These are phyloP conservation scores for Leccinum disarticulatum DNA, from an alignment of 768 basidiomycete genomes.

Conservation along the genomic window DNA sequence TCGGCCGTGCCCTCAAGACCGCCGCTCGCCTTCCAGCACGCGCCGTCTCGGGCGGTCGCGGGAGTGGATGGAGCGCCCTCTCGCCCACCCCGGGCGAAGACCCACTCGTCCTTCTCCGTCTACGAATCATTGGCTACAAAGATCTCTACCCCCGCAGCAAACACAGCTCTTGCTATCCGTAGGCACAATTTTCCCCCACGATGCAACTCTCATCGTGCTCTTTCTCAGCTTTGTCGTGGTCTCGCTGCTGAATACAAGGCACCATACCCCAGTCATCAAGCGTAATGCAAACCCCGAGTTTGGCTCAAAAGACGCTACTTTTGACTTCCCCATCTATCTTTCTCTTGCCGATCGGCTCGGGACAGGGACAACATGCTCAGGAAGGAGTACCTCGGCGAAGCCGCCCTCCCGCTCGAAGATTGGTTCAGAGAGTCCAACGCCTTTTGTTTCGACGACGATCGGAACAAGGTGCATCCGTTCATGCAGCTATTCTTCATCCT, in stretches of 20 bases:
- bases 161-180: conserved; percentile 78
- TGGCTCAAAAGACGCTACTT: conserved; percentile 70
- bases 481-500: neutral
- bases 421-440: conserved; percentile 60
- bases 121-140: conserved; percentile 67
- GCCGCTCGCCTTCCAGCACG: conserved; percentile 56
- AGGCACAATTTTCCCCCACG: conserved; percentile 32
- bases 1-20: conserved; percentile 58
- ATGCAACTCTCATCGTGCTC: neutral
- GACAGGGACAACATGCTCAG: conserved; percentile 80
- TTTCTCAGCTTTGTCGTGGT: conserved; percentile 65
- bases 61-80: conserved; percentile 36
- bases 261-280: conserved; percentile 76
- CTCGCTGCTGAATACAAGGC: conserved; percentile 54
- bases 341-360: conserved; percentile 74
- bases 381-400: conserved; percentile 95
- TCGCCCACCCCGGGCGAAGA: conserved; percentile 58
- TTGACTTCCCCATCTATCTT: conserved; percentile 84
- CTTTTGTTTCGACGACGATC: conserved; percentile 56
- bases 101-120: conserved; percentile 63
- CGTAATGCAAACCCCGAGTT: conserved; percentile 70
- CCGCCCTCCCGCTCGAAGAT: conserved; percentile 70
- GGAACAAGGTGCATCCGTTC: conserved; percentile 59
- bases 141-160: conserved; percentile 63
- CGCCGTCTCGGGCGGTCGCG: conserved; percentile 39